A percentile compares a stretch with the other conserved stretches of the same genome.
phyloP scores from a whole-genome alignment of 2,329 filamentous ascomycete genomes.

The Ophiostoma novo-ulmi region DNA sequence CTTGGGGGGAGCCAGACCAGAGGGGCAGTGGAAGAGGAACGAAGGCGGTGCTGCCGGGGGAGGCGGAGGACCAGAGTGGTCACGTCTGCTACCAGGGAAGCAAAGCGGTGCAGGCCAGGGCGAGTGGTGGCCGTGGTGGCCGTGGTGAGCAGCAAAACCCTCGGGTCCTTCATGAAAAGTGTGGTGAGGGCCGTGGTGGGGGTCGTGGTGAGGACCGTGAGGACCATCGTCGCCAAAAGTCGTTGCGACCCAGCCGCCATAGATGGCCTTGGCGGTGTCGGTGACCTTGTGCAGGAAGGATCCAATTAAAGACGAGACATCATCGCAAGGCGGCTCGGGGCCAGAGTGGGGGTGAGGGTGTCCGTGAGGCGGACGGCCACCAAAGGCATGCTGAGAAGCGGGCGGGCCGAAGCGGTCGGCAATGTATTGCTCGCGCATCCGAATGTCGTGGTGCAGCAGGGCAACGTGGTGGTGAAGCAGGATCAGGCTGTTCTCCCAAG shows the following conservation, averaged over 20 bases:
- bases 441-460: conserved; percentile 24
- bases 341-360: background rate
- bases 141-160: background rate
- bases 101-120: conserved; percentile 14
- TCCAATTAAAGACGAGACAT: conserved; percentile 41
- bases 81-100: conserved; percentile 12
- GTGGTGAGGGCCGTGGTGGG: background rate
- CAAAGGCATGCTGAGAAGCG: conserved; percentile 8
- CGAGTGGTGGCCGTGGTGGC: background rate
- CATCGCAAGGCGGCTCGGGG: conserved; percentile 27
- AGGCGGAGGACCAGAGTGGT: conserved; percentile 10
- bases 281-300: conserved; percentile 39
- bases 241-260: conserved; percentile 27
- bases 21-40: conserved; percentile 29
- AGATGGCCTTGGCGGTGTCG: conserved; percentile 35
- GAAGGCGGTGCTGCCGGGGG: conserved; percentile 22
- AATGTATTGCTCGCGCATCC: conserved; percentile 24
- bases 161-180: background rate
- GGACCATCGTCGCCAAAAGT: conserved; percentile 22
- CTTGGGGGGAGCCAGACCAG: background rate
- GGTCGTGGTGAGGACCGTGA: background rate
- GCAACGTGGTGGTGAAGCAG: conserved; percentile 20
- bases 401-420: conserved; percentile 21
- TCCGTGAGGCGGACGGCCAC: background rate
- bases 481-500: conserved; percentile 25